phyloP scores from a whole-genome alignment of 352 stramenopile species.

The Plasmopara muralis region DNA sequence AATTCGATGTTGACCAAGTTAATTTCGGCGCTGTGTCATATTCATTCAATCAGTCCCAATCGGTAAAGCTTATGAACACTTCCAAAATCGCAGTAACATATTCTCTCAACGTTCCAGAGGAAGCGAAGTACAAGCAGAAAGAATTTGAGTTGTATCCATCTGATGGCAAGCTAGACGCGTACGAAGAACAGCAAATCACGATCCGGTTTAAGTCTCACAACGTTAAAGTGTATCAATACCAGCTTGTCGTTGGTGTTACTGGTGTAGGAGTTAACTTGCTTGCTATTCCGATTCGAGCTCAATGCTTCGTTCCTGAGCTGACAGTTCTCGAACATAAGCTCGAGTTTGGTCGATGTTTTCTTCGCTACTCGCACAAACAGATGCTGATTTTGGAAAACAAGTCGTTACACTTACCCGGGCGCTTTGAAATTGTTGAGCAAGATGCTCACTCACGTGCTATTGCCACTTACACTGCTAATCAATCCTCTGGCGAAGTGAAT shows the following conservation, averaged over 20 bases:
- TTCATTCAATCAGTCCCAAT: constrained; percentile 77
- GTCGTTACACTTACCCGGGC: constrained; percentile 60
- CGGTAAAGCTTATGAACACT: constrained; percentile 87
- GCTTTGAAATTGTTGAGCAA: constrained; percentile 88
- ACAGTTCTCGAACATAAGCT: constrained; percentile 57
- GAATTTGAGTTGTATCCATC: constrained; percentile 86
- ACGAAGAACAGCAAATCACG: constrained; percentile 73
- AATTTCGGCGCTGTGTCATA: constrained; percentile 92
- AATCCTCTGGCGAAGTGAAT: constrained; percentile 53
- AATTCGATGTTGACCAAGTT: constrained; percentile 85
- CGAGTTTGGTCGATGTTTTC: constrained; percentile 86
- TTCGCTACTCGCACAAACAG: constrained; percentile 89
- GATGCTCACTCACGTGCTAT: constrained; percentile 84
- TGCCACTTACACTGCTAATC: constrained; percentile 66
- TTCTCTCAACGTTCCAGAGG: constrained; percentile 86
- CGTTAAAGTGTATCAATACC: constrained; percentile 90
- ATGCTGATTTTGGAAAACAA: constrained; percentile 86
- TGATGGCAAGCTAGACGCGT: constrained; percentile 69
- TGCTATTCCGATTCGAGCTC: constrained; percentile 82
- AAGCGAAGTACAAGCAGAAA: constrained; percentile 85
- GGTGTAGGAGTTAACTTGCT: constrained; percentile 87
- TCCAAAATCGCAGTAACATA: constrained; percentile 92
- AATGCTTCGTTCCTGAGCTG: constrained; percentile 85
- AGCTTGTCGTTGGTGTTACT: constrained; percentile 87
- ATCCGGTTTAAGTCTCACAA: constrained; percentile 85